phyloP scores from a whole-genome alignment of 2,329 filamentous ascomycete genomes.

The Epichloe coenophiala region DNA sequence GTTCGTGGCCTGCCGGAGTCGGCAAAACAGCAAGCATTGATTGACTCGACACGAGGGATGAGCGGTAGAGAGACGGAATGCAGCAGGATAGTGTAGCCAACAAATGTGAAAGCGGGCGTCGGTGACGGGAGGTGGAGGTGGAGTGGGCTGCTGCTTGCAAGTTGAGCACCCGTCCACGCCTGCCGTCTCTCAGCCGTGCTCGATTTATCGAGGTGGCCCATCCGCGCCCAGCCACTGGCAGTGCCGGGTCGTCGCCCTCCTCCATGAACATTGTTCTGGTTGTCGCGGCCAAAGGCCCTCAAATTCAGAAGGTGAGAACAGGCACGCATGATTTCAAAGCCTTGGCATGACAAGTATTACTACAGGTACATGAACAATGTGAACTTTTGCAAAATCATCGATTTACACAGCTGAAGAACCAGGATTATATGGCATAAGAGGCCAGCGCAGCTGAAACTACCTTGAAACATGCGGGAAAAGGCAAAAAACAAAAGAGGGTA shows the following conservation, averaged over 20 bases:
- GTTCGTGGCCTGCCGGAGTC: neutral
- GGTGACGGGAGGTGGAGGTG: neutral
- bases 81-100: neutral
- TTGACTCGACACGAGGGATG: neutral
- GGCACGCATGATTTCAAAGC: too few relatives aligned
- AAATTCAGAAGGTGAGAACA: too few relatives aligned
- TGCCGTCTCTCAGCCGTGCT: too few relatives aligned
- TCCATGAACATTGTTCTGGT: too few relatives aligned
- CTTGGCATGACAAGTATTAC: too few relatives aligned
- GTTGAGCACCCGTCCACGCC: too few relatives aligned
- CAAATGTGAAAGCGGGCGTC: neutral
- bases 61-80: neutral
- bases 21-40: neutral
- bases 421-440: neutral
- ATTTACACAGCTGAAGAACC: neutral
- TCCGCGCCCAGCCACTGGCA: too few relatives aligned
- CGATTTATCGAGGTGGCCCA: too few relatives aligned
- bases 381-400: neutral
- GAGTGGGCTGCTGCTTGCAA: neutral
- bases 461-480: neutral
- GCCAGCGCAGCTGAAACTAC: neutral
- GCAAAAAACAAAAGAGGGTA: conserved; percentile 1
- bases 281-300: too few relatives aligned
- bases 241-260: too few relatives aligned
- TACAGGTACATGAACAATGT: too few relatives aligned